A percentile compares a stretch with the other conserved stretches of the same genome.
phyloP scores from a whole-genome alignment of 148 eudicot species.

The Amaranthus cruentus region DNA sequence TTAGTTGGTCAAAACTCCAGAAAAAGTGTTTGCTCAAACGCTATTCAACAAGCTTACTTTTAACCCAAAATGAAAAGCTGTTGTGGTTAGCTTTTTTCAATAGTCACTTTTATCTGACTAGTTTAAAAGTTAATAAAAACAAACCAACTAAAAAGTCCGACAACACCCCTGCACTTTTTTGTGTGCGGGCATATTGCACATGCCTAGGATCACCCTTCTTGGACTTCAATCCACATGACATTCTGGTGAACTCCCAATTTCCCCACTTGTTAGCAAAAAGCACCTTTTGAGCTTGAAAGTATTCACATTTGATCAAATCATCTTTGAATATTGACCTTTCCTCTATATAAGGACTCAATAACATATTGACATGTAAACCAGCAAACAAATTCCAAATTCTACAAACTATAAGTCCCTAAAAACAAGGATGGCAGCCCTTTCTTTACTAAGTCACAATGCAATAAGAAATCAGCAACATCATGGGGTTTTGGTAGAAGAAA shows the following conservation, averaged over 20 bases:
- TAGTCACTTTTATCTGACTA: no score
- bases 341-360: constrained; percentile 21
- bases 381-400: constrained; percentile 5
- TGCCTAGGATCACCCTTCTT: background rate
- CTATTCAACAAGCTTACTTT: no score
- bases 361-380: constrained; percentile 18
- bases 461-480: constrained; percentile 22
- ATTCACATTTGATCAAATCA: constrained; percentile 18
- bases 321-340: background rate
- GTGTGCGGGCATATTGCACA: no score
- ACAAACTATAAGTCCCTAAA: constrained; percentile 3
- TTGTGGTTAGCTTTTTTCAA: no score
- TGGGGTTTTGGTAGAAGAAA: constrained; percentile 38
- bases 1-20: no score
- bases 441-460: constrained; percentile 17
- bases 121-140: no score
- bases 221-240: constrained; percentile 1
- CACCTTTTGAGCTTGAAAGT: constrained; percentile 18
- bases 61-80: no score
- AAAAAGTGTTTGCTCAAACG: no score
- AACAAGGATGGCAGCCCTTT: constrained; percentile 24
- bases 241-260: constrained; percentile 3
- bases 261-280: constrained; percentile 22
- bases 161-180: no score
- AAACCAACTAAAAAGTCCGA: no score